Evolutionary conservation across 257 asterid species (phyloP), one percentile per base, ranked within the genome.

Genomic region (Fraxinus cuspidata): DNA sequence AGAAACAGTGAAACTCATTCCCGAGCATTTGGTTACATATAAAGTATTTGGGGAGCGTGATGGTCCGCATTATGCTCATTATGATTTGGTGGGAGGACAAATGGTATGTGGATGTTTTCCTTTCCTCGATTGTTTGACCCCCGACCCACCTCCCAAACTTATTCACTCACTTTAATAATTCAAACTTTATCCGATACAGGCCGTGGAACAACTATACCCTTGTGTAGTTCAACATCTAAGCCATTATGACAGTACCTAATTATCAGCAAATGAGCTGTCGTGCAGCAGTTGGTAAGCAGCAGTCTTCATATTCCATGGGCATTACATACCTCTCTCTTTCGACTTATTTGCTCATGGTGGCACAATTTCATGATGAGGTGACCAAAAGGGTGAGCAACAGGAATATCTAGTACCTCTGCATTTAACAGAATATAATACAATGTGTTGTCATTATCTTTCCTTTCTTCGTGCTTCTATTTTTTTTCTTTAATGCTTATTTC

Each of bases 61-160:
- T 66, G 99, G 99, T 77, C 96, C 96, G 21, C 99, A 92, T 87
- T 96, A 92, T 85, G 99, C 97, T 79, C 99, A 96, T 85, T 96
- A 96, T 82, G 99, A 96, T 83, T 83, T 96, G 83, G 99, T 96
- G 64, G 99, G 99, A 63, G 93, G 97, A 56, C 88, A 95, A 70
- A 29, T 87, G 98, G 98, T 96, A 87, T 32, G 91, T 81, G 53
- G 44, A 29, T 73, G 49, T 53, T 28, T 38, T 60, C 29, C 34
- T 73, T 68, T 47, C 70, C 27, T 76, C 76, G 47, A 56, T 63
- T 0, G 34, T 71, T 65, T 25, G 2, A 32, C 2, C 70, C 58
- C 73, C 37, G 29, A 65, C 44, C 27, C 68, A 68, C n/a, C 58
- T 47, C 58, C 21, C 58, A 0, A 47, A 53, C 13, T 58, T 72